Conservation (phyloP, 2,329 filamentous ascomycete species). For the Tolypocladium guangdongense region DNA sequence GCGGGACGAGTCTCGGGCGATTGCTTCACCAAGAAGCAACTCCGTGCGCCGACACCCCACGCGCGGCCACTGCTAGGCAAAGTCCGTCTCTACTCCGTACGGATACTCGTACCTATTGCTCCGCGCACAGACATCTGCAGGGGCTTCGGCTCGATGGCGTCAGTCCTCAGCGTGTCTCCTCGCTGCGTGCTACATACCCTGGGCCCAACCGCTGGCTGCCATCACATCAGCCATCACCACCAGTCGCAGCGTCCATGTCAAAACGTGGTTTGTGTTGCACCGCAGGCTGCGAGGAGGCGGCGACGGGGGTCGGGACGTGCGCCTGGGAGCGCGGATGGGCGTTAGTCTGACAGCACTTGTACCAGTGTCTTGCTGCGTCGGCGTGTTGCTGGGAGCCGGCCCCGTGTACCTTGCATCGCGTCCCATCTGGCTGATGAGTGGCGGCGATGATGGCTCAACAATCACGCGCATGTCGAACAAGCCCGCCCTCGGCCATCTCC, state of each 20-base stretch:
- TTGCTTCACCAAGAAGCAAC: no score
- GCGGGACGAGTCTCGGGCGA: no score
- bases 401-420: neutral
- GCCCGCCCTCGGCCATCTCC: neutral
- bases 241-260: neutral
- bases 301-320: neutral
- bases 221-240: neutral
- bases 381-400: neutral
- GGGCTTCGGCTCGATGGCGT: no score
- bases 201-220: neutral
- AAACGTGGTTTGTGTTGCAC: conserved; percentile 8
- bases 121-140: no score
- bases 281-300: neutral
- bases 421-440: neutral
- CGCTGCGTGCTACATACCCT: neutral
- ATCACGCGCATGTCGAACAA: no score
- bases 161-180: no score
- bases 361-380: neutral
- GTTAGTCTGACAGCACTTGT: neutral
- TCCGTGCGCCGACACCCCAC: no score
- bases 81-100: no score
- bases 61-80: no score
- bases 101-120: no score
- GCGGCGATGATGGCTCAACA: neutral
- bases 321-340: no score